Evolutionary conservation across 2,329 filamentous ascomycete species (phyloP).

Genomic region (Didymella lethalis): DNA sequence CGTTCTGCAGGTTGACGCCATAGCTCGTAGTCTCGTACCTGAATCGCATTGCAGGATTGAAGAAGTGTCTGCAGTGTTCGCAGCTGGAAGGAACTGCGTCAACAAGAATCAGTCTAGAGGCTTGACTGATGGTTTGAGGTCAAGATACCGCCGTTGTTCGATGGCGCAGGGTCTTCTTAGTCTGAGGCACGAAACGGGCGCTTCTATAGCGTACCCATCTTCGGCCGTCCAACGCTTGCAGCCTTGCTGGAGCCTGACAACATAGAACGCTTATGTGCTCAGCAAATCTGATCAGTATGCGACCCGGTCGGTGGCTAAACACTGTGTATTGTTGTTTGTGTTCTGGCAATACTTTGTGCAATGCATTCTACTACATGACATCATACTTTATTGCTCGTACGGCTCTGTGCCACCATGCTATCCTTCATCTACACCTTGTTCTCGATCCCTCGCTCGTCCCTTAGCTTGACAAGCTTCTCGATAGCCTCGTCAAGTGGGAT

Average conservation of each 20-base stretch:
- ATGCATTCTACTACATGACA: conserved; percentile 5
- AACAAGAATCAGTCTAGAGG: not conserved
- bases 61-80: not conserved
- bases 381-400: conserved; percentile 11
- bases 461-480: conserved; percentile 58
- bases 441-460: conserved; percentile 54
- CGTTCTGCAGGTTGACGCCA: conserved; percentile 28
- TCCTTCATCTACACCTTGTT: conserved; percentile 33
- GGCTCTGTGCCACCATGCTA: conserved; percentile 9
- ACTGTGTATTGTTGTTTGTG: not conserved
- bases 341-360: not conserved
- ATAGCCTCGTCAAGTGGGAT: conserved; percentile 67
- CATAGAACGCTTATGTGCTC: not conserved
- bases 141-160: not conserved
- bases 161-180: conserved; percentile 5
- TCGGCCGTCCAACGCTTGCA: not conserved
- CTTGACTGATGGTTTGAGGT: not conserved
- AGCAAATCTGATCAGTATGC: not conserved
- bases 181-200: conserved; percentile 16
- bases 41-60: conserved; percentile 1
- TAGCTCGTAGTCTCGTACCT: conserved; percentile 13
- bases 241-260: not conserved
- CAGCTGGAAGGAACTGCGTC: not conserved
- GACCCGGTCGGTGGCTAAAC: not conserved
- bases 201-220: conserved; percentile 4